A percentile compares a stretch with the other conserved stretches of the same genome.
These are phyloP conservation scores for Tetraselmis striata DNA, from an alignment of 139 green algal species.

Conservation along the genomic window DNA sequence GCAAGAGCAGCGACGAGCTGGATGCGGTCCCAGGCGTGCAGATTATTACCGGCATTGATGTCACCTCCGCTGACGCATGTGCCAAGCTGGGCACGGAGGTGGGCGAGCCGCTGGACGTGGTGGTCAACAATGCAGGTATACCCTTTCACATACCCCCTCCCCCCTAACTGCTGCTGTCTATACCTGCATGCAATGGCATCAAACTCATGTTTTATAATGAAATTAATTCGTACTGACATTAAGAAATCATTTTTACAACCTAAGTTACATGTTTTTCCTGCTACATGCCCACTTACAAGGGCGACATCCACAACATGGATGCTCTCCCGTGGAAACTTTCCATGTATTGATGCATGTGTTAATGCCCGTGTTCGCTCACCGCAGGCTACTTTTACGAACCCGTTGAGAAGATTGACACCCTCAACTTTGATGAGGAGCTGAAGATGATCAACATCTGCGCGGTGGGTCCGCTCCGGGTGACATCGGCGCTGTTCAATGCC, in stretches of 20 bases:
- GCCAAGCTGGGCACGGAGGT: not conserved
- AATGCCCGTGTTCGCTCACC: not conserved
- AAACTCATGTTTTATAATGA: too few relatives aligned
- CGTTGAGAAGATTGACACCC: not conserved
- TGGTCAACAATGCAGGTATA: not conserved
- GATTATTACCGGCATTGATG: not conserved
- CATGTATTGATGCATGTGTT: not conserved
- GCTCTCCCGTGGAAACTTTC: too few relatives aligned
- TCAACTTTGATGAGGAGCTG: not conserved
- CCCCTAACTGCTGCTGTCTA: not conserved
- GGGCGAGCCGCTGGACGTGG: not conserved
- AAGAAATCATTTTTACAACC: too few relatives aligned
- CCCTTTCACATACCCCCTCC: not conserved
- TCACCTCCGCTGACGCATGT: not conserved
- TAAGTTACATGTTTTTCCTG: too few relatives aligned
- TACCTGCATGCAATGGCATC: too few relatives aligned
- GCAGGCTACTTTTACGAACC: not conserved
- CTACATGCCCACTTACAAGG: too few relatives aligned
- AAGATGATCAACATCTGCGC: constrained; percentile 5
- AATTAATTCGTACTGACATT: too few relatives aligned
- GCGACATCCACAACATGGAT: too few relatives aligned
- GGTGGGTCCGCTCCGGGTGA: not conserved
- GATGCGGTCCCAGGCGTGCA: not conserved
- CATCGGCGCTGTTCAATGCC: not conserved
- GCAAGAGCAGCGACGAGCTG: constrained; percentile 4